Base-by-base conservation (phyloP, 2,329 filamentous ascomycete genomes). In the Ceratocystiopsis minuta region DNA sequence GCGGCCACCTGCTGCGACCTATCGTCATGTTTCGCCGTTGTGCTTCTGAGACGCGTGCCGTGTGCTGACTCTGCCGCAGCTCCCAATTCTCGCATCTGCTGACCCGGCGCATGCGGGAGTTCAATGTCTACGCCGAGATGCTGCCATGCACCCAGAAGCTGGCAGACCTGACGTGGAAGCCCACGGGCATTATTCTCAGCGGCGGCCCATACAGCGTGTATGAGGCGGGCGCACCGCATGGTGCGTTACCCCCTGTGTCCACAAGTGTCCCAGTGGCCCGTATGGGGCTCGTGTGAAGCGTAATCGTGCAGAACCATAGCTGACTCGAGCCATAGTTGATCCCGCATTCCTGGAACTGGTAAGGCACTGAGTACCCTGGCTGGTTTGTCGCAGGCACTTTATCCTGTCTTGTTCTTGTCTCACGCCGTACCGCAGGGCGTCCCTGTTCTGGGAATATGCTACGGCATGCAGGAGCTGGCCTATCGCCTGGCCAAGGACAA, bases 131-230 rank as follows among this genome's bases (percentile, higher is more conserved):
- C 66, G 76, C 76, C 47, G 86, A 94, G 64, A 80, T 93, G 78
- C 74, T 92, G 36, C 82, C 82, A 17, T 93, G 86, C 61, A 92
- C 80, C 37, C 77, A 80, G 53, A 88, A 88, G 65, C 61, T 92
- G 17, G 64, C 72, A 7, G 82, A 90, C 43, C 69, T 94, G 32
- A 57, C 67, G 38, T 93, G 72, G 67, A 85, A 76, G 55, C 88
- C 88, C 16, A 81, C 80, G 55, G 88, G 87, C 51, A 76, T 96
- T 49, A 80, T 93, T 43, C 64, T 87, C 11, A 80, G 39, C 34
- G 42, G 42, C 20, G 45, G 43, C 15, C 45, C 45, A 7, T 78
- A 73, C 58, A 41, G 34, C 16, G 40, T 46, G 39, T 37, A 46
- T 18, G 45, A 41, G 35, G 40, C 42, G 18, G 41, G 38, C 28